Evolutionary conservation across 2,329 filamentous ascomycete genomes (phyloP).

Genomic region (Xylariomycetidae sp.): DNA sequence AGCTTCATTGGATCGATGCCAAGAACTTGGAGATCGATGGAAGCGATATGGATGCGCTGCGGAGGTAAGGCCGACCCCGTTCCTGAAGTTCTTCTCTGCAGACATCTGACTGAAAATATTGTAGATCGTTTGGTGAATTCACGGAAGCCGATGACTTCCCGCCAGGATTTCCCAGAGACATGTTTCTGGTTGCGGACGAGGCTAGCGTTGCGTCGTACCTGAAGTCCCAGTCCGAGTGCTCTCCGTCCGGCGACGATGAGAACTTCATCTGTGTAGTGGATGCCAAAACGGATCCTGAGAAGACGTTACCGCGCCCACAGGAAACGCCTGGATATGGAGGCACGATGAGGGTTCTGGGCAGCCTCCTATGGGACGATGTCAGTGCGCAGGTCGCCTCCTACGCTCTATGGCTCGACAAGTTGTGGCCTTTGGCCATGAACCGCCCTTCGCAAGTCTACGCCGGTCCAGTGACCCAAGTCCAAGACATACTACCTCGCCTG

Average conservation of each 20-base stretch:
- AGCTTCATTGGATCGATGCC: conserved; percentile 6
- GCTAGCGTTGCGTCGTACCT: conserved; percentile 7
- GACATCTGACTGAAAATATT: neutral
- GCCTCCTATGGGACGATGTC: conserved; percentile 25
- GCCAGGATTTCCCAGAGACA: neutral
- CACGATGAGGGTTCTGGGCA: conserved; percentile 24
- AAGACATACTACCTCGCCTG: too few relatives aligned
- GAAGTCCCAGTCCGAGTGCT: conserved; percentile 10
- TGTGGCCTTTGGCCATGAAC: conserved; percentile 24
- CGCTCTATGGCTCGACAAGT: conserved; percentile 11
- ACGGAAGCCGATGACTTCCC: conserved; percentile 1
- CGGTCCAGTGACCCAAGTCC: too few relatives aligned
- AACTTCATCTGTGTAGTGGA: conserved; percentile 22
- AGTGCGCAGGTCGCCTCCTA: conserved; percentile 15
- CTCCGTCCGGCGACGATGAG: conserved; percentile 14
- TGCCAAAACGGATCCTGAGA: conserved; percentile 13
- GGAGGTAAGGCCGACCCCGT: conserved; percentile 2
- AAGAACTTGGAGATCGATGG: neutral
- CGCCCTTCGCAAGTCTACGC: conserved; percentile 24
- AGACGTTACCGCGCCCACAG: conserved; percentile 9
- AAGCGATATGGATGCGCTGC: conserved; percentile 1
- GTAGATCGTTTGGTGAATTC: conserved; percentile 1
- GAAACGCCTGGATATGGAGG: conserved; percentile 19
- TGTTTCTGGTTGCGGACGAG: conserved; percentile 9
- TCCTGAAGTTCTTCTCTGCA: neutral